Evolutionary conservation across 441 rosid genomes (phyloP), one percentile per base, ranked within the genome.

Genomic region (Corymbia calophylla): DNA sequence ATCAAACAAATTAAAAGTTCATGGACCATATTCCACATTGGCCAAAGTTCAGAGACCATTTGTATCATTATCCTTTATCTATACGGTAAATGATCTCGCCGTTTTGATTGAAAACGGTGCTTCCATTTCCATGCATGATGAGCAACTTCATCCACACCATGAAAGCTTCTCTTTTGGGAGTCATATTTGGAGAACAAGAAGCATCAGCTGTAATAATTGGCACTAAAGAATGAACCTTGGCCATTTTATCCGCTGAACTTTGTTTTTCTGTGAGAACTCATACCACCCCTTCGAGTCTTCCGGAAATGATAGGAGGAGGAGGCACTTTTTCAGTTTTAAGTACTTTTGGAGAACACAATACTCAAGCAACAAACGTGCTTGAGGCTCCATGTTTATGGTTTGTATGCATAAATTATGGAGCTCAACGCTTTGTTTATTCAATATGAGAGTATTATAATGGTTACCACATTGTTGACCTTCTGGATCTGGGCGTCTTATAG

Each of bases 81-180:
- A 86, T 70, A 3, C 51, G 8, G 54, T 89, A 89, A 44, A 89
- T 35, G 48, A 89, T 31, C 51, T 53, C 56, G 53, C 90, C 90
- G 15, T 86, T 27, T 9, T 86, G 55, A 35, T 86, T 14, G 62
- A 86, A 86, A 32, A 89, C 88, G 14, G 88, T 86, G 73, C 77
- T 86, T 8, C 90, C 88, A 54, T 89, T 53, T 32, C 88, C 88
- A 35, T 87, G 90, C 90, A 89, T 68, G 31, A 89, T 7, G 32
- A 89, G 53, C 18, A 86, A 86, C n/a, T 89, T 89, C 88, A 89
- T 86, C 88, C 90, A 70, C 64, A 56, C 86, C 5, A 60, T 70
- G 88, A 66, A 86, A 6, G 90, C 54, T 68, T 55, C 90, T n/a
- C 88, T 55, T 56, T 86, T 86, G 48, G 55, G 44, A 68, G 51